phyloP scores from a whole-genome alignment of 768 basidiomycete species.

The Suillus subaureus region DNA sequence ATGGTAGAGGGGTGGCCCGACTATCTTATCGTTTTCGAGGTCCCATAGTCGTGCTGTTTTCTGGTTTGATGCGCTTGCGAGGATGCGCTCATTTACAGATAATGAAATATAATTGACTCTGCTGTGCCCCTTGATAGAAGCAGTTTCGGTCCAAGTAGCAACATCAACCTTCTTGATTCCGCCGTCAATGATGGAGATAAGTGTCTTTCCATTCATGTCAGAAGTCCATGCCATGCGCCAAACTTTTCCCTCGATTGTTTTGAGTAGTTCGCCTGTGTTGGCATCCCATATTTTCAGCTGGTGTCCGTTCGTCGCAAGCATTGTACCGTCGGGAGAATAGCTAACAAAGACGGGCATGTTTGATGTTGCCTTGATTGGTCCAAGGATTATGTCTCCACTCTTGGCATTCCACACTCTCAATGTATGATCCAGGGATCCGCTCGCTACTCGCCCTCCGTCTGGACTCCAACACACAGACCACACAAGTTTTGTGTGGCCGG shows the following conservation, averaged over 20 bases:
- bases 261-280: not conserved
- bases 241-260: not conserved
- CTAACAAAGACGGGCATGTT: not conserved
- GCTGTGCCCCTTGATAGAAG: not conserved
- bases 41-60: not conserved
- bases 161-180: not conserved
- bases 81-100: not conserved
- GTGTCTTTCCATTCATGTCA: not conserved
- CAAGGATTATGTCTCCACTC: not conserved
- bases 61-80: not conserved
- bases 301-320: not conserved
- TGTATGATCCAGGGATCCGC: not conserved
- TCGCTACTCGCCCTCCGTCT: not conserved
- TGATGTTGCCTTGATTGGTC: not conserved
- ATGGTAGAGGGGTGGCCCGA: not conserved
- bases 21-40: not conserved
- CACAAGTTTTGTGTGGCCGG: not conserved
- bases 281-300: not conserved
- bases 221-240: not conserved
- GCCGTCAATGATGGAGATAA: too few species aligned
- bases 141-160: not conserved
- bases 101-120: not conserved
- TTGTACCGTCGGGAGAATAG: not conserved
- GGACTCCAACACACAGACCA: conserved; percentile 2
- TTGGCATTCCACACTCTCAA: not conserved